Evolutionary conservation across 306 rosid species (phyloP).

Genomic region (Malus sieversii): DNA sequence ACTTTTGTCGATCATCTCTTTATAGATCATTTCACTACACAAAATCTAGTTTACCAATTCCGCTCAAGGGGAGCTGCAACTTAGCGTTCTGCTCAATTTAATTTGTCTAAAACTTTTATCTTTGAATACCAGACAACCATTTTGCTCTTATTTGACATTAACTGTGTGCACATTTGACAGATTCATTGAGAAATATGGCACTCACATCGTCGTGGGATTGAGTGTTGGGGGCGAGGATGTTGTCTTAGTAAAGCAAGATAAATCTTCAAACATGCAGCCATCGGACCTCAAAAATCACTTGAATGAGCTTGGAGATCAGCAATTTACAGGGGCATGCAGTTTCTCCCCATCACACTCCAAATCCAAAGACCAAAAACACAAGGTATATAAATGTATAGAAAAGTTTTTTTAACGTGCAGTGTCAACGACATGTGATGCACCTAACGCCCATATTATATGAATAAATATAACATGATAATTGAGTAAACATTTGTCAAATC

Average conservation of each 20-base stretch:
- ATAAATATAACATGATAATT: too few species aligned
- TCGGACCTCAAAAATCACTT: slow-evolving; percentile 65
- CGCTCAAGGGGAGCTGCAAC: too few species aligned
- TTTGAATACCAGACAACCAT: background rate
- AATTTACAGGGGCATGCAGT: slow-evolving; percentile 74
- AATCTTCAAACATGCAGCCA: slow-evolving; percentile 45
- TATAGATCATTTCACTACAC: too few species aligned
- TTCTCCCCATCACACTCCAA: slow-evolving; percentile 43
- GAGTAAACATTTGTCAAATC: too few species aligned
- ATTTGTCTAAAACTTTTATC: too few species aligned
- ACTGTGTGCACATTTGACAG: slow-evolving; percentile 21
- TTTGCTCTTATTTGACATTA: too few species aligned
- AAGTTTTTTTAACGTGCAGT: too few species aligned
- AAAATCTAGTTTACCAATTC: too few species aligned
- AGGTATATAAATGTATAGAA: slow-evolving; percentile 23
- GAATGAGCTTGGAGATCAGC: slow-evolving; percentile 82
- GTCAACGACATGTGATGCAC: too few species aligned
- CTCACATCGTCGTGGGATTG: slow-evolving; percentile 85
- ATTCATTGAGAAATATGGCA: slow-evolving; percentile 82
- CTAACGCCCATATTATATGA: too few species aligned
- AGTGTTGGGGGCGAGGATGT: slow-evolving; percentile 75
- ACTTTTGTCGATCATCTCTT: too few species aligned
- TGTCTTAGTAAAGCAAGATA: slow-evolving; percentile 69
- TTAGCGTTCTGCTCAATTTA: too few species aligned
- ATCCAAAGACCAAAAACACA: slow-evolving; percentile 49